phyloP scores from a whole-genome alignment of 371 early-diverging fungal species.

The Ecytonucleospora hepatopenaei region DNA sequence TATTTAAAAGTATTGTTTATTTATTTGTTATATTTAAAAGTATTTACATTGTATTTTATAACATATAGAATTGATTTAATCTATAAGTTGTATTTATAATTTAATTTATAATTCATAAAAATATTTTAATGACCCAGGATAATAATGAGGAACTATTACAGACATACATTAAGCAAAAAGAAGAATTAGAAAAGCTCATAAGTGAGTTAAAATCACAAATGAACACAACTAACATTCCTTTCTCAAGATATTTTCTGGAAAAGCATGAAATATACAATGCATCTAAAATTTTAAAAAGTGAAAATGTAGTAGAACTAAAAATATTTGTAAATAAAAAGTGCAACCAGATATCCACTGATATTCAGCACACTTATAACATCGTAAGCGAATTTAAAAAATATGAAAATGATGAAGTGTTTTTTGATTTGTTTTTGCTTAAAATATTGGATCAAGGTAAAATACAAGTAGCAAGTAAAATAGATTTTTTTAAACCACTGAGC shows the following conservation, averaged over 20 bases:
- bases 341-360: slow-evolving; percentile 23
- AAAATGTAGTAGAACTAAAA: slow-evolving; percentile 7
- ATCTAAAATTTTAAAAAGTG: neutral
- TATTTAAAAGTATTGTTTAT: too few relatives aligned
- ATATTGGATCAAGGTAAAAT: slow-evolving; percentile 39
- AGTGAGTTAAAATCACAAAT: slow-evolving; percentile 1
- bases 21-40: too few relatives aligned
- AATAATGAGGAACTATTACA: slow-evolving; percentile 2
- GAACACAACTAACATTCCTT: slow-evolving; percentile 16
- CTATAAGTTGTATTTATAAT: too few relatives aligned
- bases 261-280: neutral
- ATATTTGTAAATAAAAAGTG: slow-evolving; percentile 22
- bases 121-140: slow-evolving; percentile 5
- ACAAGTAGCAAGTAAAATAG: slow-evolving; percentile 38
- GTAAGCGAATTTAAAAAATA: slow-evolving; percentile 5
- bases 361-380: slow-evolving; percentile 1
- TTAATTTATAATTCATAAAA: too few relatives aligned
- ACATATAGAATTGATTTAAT: too few relatives aligned
- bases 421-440: slow-evolving; percentile 18
- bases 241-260: neutral
- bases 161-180: slow-evolving; percentile 13
- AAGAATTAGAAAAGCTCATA: slow-evolving; percentile 17
- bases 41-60: too few relatives aligned
- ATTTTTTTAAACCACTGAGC: slow-evolving; percentile 29
- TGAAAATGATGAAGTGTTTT: slow-evolving; percentile 15